Conservation (phyloP, 2,329 filamentous ascomycete species). For the Exutisphaerella laricina region DNA sequence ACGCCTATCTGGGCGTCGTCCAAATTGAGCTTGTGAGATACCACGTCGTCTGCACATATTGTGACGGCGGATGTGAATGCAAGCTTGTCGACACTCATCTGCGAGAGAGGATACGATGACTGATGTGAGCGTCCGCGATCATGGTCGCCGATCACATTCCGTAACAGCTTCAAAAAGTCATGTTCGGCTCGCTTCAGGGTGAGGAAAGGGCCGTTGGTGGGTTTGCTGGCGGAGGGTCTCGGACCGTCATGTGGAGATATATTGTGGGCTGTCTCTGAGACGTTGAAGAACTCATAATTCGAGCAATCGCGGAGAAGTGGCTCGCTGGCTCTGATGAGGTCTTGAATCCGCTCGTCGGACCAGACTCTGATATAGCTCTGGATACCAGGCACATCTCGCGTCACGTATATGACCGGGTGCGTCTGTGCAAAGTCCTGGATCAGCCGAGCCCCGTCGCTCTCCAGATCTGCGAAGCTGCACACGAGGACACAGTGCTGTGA, state of each 20-base stretch:
- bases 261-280: slow-evolving; percentile 49
- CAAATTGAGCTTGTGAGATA: slow-evolving; percentile 52
- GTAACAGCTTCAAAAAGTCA: slow-evolving; percentile 64
- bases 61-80: slow-evolving; percentile 63
- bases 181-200: slow-evolving; percentile 63
- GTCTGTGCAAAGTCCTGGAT: slow-evolving; percentile 57
- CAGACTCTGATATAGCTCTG: slow-evolving; percentile 54
- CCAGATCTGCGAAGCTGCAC: slow-evolving; percentile 64
- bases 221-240: slow-evolving; percentile 19
- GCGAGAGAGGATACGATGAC: slow-evolving; percentile 60
- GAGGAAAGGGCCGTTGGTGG: slow-evolving; percentile 53
- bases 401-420: slow-evolving; percentile 66
- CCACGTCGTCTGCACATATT: slow-evolving; percentile 53
- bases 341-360: slow-evolving; percentile 52
- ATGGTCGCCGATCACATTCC: slow-evolving; percentile 52
- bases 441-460: slow-evolving; percentile 55
- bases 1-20: slow-evolving; percentile 61
- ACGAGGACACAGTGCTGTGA: slow-evolving; percentile 61
- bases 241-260: slow-evolving; percentile 20
- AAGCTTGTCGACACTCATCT: slow-evolving; percentile 55
- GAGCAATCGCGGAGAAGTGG: slow-evolving; percentile 60
- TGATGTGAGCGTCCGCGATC: slow-evolving; percentile 53
- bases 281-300: slow-evolving; percentile 72
- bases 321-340: slow-evolving; percentile 53
- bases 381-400: slow-evolving; percentile 60